These are phyloP conservation scores for Nemania abortiva DNA, from an alignment of 2,329 filamentous ascomycete genomes.

Conservation along the genomic window DNA sequence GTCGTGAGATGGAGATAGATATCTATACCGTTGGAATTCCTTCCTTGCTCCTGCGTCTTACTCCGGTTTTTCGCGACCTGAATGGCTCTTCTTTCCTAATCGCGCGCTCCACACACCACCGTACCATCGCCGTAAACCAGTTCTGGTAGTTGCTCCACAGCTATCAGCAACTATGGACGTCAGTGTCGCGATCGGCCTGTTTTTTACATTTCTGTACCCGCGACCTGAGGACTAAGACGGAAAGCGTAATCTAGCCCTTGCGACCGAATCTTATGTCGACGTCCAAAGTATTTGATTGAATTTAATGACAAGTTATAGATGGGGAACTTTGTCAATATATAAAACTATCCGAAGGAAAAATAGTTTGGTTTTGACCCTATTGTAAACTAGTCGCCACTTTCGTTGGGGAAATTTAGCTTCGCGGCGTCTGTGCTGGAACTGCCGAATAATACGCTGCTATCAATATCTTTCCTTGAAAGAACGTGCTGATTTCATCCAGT, in stretches of 20 bases:
- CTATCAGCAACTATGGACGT: not conserved
- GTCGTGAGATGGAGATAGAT: not conserved
- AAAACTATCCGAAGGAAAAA: too few relatives aligned
- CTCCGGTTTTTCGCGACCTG: constrained; percentile 1
- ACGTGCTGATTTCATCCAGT: not conserved
- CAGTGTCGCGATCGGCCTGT: not conserved
- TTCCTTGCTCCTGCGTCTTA: not conserved
- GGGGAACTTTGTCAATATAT: too few relatives aligned
- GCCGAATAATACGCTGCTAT: not conserved
- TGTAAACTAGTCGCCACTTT: too few relatives aligned
- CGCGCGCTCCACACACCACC: not conserved
- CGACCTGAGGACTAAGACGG: not conserved
- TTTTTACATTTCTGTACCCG: not conserved
- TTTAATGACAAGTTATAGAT: too few relatives aligned
- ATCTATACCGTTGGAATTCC: not conserved
- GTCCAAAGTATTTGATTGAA: too few relatives aligned
- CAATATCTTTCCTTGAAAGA: not conserved
- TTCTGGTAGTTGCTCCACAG: constrained; percentile 2
- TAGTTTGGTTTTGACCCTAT: too few relatives aligned
- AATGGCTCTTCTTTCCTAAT: not conserved
- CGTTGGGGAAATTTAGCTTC: not conserved
- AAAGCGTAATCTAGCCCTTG: not conserved
- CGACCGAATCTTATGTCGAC: not conserved
- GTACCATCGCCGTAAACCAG: not conserved
- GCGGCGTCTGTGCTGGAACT: not conserved